These are phyloP conservation scores for Pseudozyma tsukubaensis DNA, from an alignment of 1,284 basidiomycete species.

Conservation along the genomic window DNA sequence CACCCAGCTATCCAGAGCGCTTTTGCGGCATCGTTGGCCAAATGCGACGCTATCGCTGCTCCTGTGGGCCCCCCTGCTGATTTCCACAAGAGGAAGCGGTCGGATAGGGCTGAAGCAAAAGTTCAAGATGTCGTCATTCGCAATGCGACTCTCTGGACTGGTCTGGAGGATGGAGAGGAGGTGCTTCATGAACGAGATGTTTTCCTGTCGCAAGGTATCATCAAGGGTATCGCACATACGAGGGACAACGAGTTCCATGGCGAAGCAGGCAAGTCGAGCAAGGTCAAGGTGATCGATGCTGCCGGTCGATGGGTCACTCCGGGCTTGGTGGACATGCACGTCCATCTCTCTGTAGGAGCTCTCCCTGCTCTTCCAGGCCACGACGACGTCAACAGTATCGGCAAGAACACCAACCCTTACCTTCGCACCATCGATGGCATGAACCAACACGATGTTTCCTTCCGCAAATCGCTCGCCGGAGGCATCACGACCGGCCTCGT, in stretches of 20 bases:
- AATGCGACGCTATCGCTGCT: constrained; percentile 41
- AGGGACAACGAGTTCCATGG: constrained; percentile 3
- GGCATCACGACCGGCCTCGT: constrained; percentile 79
- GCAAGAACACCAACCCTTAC: constrained; percentile 75
- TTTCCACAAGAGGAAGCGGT: constrained; percentile 74
- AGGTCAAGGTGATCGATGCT: constrained; percentile 43
- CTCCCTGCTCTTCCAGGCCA: constrained; percentile 70
- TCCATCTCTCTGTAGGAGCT: constrained; percentile 75
- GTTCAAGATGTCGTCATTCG: constrained; percentile 75
- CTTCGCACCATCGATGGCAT: constrained; percentile 75
- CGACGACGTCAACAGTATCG: constrained; percentile 71
- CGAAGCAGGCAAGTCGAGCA: neutral
- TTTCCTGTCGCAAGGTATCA: constrained; percentile 71
- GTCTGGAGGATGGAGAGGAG: constrained; percentile 76
- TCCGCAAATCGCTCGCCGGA: constrained; percentile 74
- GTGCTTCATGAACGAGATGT: constrained; percentile 73
- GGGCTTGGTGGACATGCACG: constrained; percentile 80
- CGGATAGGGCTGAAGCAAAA: constrained; percentile 79
- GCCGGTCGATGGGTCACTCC: constrained; percentile 61
- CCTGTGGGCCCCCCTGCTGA: constrained; percentile 71
- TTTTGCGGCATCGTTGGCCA: constrained; percentile 35
- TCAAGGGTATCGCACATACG: constrained; percentile 66
- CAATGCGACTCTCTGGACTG: constrained; percentile 85
- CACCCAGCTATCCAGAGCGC: constrained; percentile 29
- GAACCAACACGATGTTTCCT: constrained; percentile 76